Evolutionary conservation across 1,284 basidiomycete species (phyloP), one percentile per base, ranked within the genome.

Genomic region (Malassezia equina): DNA sequence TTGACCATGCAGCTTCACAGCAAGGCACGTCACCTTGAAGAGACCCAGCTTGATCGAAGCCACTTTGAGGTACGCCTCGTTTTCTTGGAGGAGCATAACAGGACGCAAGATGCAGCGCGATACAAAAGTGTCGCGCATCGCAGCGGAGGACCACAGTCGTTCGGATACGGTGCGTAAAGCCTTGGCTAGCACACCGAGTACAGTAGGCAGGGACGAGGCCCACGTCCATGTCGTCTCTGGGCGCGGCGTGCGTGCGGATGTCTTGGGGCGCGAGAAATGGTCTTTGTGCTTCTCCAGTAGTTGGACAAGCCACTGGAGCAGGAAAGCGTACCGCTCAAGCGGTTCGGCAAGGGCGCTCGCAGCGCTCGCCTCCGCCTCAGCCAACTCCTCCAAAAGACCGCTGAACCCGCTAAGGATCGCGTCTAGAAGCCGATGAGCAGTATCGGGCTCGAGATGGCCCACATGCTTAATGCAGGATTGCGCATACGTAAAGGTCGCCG

Each of bases 1-100:
- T 64, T 96, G 91, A 1, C 82, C 83, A 63, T 96, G 90, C 62
- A 86, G 83, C 71, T 95, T 96, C 62, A 95, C 89, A 0, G 90
- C 86, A 46, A 86, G 78, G 75, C 90, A 94, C 59, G 96, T 84
- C 63, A 91, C 84, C 68, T 88, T 88, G 80, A 87, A 90, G 23
- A 89, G 82, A 24, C 82, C 83, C 46, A 82, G 76, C 62, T 81
- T 83, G 75, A 90, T 86, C 13, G 82, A 79, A 34, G 80, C 76
- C 9, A 76, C 76, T 75, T 95, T 95, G 83, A 96, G 87, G 75
- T 90, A 88, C 36, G 80, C 77, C 70, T 96, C 90, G 60, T 81
- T 85, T 75, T 96, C 90, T 39, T 83, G 83, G 52, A 95, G 80
- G 63, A 86, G 83, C 69, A 91, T 91, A 0, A 86, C 88, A 0